Evolutionary conservation across 257 asterid genomes (phyloP), one percentile per base, ranked within the genome.

Genomic region (Lithospermum erythrorhizon): DNA sequence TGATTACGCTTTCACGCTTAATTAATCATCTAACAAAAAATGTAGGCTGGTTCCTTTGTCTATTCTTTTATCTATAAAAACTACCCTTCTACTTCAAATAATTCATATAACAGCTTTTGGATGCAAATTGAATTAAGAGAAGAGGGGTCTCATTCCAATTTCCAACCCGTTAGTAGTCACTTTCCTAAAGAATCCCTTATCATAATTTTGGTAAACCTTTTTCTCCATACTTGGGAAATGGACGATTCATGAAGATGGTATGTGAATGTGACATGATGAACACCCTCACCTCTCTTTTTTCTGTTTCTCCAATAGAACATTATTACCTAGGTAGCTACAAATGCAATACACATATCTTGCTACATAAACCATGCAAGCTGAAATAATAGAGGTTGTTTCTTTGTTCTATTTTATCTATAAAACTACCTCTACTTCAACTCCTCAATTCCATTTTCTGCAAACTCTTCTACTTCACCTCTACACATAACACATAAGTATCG

Each of bases 401-500:
- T 68, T 45, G 68, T 83, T 83, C 82, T 72, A 73, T 74, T 76
- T n/a, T 25, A n/a, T 72, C 82, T 27, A 80, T 79, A 79, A 79
- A 75, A 41, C 49, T 0, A 74, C 75, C 47, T 61, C 70, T 61
- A 60, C 75, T 62, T 73, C 62, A 67, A 66, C 82, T 66, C 66
- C 72, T n/a, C 67, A 62, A 74, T 79, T 78, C 96, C 87, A 85
- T 81, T 81, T 85, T 77, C 80, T 76, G 86, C 85, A 81, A 53
- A 41, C 75, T 72, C 74, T 84, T 73, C 65, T 68, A 68, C 63
- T 71, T 78, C 80, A 68, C 72, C 75, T 54, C 72, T 59, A 68
- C 56, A 10, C 48, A 37, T 37, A 37, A 37, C 48, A 15, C 3
- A 37, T 41, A 41, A n/a, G 49, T 41, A 41, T 41, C 4, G 16